Percentiles rank a stretch among this genome's conserved stretches.
These are phyloP conservation scores for Aspergillus jensenii DNA, from an alignment of 2,329 filamentous ascomycete species.

Conservation along the genomic window DNA sequence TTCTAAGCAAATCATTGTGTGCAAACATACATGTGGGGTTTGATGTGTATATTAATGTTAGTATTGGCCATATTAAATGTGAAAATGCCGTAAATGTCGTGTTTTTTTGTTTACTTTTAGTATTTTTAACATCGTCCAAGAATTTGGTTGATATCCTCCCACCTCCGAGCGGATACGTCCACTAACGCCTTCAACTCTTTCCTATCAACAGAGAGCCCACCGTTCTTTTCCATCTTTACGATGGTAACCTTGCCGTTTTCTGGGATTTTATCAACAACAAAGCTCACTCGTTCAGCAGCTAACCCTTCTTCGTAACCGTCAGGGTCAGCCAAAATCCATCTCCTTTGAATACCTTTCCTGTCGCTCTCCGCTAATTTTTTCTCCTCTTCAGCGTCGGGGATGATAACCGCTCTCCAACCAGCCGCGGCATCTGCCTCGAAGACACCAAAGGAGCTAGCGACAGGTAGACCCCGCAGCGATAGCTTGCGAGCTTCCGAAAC, in stretches of 20 bases:
- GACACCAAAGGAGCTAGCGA: conserved; percentile 75
- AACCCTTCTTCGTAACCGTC: conserved; percentile 86
- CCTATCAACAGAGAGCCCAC: conserved; percentile 69
- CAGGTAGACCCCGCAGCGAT: conserved; percentile 64
- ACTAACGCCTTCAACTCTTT: conserved; percentile 63
- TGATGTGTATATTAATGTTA: conserved; percentile 12
- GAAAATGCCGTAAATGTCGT: neutral
- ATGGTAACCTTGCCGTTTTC: conserved; percentile 55
- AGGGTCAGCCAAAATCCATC: conserved; percentile 82
- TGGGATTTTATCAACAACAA: conserved; percentile 66
- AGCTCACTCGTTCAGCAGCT: conserved; percentile 77
- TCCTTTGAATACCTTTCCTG: conserved; percentile 34
- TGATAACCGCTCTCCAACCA: conserved; percentile 38
- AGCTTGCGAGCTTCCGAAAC: conserved; percentile 57
- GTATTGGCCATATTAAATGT: conserved; percentile 19
- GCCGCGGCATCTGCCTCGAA: conserved; percentile 61
- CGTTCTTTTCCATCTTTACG: conserved; percentile 76
- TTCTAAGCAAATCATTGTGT: neutral
- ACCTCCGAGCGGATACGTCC: conserved; percentile 61
- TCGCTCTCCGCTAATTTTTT: conserved; percentile 46
- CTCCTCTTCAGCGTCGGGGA: conserved; percentile 33
- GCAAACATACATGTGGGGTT: neutral
- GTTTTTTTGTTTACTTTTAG: neutral
- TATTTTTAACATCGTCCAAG: conserved; percentile 31
- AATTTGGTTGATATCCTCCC: conserved; percentile 57